Evolutionary conservation across 345 rosid species (phyloP).

Genomic region (Populus davidiana): DNA sequence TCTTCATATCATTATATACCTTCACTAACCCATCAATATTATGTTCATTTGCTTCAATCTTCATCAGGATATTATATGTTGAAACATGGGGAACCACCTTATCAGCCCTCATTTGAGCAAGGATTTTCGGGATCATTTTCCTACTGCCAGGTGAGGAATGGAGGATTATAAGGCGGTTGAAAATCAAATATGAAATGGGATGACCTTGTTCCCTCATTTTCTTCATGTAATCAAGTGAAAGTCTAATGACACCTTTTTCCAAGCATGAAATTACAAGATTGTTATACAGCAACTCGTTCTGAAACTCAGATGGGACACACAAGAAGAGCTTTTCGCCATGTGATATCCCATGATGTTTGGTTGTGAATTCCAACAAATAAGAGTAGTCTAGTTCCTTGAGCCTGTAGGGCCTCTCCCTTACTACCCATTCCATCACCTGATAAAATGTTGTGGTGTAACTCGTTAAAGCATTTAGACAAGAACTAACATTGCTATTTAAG

Average conservation of each 20-base stretch:
- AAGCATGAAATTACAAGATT: constrained; percentile 83
- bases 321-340: constrained; percentile 72
- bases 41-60: constrained; percentile 82
- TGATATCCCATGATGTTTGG: constrained; percentile 68
- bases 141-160: constrained; percentile 65
- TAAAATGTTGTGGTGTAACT: constrained; percentile 2
- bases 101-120: constrained; percentile 79
- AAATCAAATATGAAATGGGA: constrained; percentile 66
- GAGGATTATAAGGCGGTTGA: constrained; percentile 74
- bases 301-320: constrained; percentile 72
- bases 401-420: constrained; percentile 81
- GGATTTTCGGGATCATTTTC: constrained; percentile 70
- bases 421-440: constrained; percentile 95
- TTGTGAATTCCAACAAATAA: constrained; percentile 73
- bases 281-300: constrained; percentile 78
- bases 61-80: constrained; percentile 84
- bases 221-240: constrained; percentile 83
- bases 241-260: constrained; percentile 67
- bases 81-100: constrained; percentile 78
- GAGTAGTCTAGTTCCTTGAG: constrained; percentile 84
- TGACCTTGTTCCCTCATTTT: constrained; percentile 82
- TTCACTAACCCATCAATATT: constrained; percentile 62
- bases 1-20: constrained; percentile 61
- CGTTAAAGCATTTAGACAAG: constrained; percentile 3
- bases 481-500: not conserved